These are phyloP conservation scores for Truncatella angustata DNA, from an alignment of 2,329 filamentous ascomycete species.

Conservation along the genomic window DNA sequence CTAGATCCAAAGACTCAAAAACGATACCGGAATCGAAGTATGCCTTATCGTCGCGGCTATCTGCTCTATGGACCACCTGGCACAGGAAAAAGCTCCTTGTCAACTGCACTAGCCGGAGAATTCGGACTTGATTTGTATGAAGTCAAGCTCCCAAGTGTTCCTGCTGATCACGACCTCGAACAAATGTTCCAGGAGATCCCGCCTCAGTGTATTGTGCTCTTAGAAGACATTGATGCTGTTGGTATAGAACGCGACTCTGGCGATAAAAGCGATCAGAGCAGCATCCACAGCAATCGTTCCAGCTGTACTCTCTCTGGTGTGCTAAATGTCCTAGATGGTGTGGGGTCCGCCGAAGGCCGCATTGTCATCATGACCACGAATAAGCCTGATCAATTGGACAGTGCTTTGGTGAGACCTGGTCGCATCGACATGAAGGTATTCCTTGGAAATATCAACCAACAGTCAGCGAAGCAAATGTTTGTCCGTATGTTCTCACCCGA, in stretches of 20 bases:
- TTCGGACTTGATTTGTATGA: conserved; percentile 53
- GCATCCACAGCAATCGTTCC: conserved; percentile 19
- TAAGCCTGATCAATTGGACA: conserved; percentile 56
- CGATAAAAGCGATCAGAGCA: conserved; percentile 20
- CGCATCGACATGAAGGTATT: conserved; percentile 59
- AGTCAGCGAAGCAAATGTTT: conserved; percentile 34
- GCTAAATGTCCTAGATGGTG: conserved; percentile 64
- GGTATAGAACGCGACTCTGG: conserved; percentile 38
- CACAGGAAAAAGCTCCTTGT: conserved; percentile 41
- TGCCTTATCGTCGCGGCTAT: conserved; percentile 56
- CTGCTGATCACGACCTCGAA: conserved; percentile 47
- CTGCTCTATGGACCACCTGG: conserved; percentile 30
- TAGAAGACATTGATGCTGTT: conserved; percentile 54
- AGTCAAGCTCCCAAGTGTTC: conserved; percentile 40
- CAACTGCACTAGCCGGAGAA: conserved; percentile 48
- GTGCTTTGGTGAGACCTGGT: conserved; percentile 58
- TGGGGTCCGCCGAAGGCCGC: conserved; percentile 61
- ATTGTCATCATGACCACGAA: conserved; percentile 69
- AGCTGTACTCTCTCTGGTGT: conserved; percentile 58
- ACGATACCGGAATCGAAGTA: conserved; percentile 65
- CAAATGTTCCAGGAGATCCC: conserved; percentile 51
- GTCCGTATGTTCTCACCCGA: conserved; percentile 33
- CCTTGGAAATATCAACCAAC: conserved; percentile 33
- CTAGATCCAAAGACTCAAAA: conserved; percentile 42
- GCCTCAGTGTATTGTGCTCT: conserved; percentile 50